Base-by-base conservation (phyloP, 768 basidiomycete species). In the Rhizopogon sp. region DNA sequence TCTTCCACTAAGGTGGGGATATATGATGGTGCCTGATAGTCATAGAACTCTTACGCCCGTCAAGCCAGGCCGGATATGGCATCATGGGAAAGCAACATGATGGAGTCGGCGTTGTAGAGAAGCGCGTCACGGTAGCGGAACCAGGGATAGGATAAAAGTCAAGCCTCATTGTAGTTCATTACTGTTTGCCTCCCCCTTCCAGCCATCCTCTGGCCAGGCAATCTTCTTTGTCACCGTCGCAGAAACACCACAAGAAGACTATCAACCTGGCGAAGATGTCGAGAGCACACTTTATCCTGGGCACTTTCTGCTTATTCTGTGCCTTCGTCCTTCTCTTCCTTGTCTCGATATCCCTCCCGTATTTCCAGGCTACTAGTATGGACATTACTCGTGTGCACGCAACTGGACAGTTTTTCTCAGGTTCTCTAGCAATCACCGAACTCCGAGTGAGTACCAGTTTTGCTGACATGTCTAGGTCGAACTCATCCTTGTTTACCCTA, bases 341-440 rank as follows among this genome's bases (percentile, higher is more conserved):
- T 58, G 79, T 83, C 33, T 83, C 88, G 11, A 76, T 91, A 47
- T 90, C 88, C 14, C 72, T 90, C 3, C 89, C 90, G 1, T 83
- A 72, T 70, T 74, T 91, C 20, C 74, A 83, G 17, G 80, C 78
- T 0, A n/a, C n/a, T n/a, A n/a, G n/a, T n/a, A 72, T 90, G 60
- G 88, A 90, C 68, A 74, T 91, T 62, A 76, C 78, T 13, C 83
- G 87, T 29, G 75, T 79, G 10, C 76, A 80, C 52, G 81, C 84
- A 53, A 70, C 62, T 22, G 42, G 71, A 56, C 16, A 73, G 40
- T 56, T 60, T 50, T 14, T 0, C 16, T 54, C 70, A 56, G 65
- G 63, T 16, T 46, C 58, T 25, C 59, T 61, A 11, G 42, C 63
- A 3, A 62, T 85, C 35, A 70, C 69, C 14, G 69, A 85, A 60